Evolutionary conservation across 441 rosid species (phyloP).

Genomic region (Euphorbia neoarborescens): DNA sequence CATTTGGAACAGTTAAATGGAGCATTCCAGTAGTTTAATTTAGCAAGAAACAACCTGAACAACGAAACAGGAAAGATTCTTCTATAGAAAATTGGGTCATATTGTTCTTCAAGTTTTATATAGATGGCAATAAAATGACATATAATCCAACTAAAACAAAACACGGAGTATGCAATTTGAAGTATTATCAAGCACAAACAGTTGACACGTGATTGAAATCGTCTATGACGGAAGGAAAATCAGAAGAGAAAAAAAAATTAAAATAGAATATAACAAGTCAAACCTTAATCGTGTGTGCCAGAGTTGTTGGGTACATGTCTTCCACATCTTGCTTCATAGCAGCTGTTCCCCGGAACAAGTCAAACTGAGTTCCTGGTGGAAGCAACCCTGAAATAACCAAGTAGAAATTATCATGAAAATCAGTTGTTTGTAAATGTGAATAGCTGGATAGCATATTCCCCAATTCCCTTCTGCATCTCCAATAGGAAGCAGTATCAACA

Average conservation of each 20-base stretch:
- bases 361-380: slow-evolving; percentile 99
- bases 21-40: too few relatives aligned
- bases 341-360: slow-evolving; percentile 93
- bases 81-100: background rate
- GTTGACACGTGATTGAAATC: background rate
- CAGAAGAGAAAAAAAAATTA: too few relatives aligned
- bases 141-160: background rate
- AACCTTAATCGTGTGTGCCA: slow-evolving; percentile 87
- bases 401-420: slow-evolving; percentile 9
- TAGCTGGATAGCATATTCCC: background rate
- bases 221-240: slow-evolving; percentile 1
- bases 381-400: slow-evolving; percentile 60
- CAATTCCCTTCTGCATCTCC: background rate
- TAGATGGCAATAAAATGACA: background rate
- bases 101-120: background rate
- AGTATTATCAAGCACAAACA: background rate
- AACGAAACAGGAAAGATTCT: background rate
- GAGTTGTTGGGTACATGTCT: slow-evolving; percentile 76
- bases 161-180: background rate
- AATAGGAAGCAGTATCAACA: background rate
- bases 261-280: too few relatives aligned
- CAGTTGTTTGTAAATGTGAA: background rate
- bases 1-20: slow-evolving; percentile 2
- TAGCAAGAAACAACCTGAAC: background rate
- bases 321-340: slow-evolving; percentile 99